A percentile compares a stretch with the other conserved stretches of the same genome.
phyloP scores from a whole-genome alignment of 768 basidiomycete genomes.

The Sarcodon aspratus region DNA sequence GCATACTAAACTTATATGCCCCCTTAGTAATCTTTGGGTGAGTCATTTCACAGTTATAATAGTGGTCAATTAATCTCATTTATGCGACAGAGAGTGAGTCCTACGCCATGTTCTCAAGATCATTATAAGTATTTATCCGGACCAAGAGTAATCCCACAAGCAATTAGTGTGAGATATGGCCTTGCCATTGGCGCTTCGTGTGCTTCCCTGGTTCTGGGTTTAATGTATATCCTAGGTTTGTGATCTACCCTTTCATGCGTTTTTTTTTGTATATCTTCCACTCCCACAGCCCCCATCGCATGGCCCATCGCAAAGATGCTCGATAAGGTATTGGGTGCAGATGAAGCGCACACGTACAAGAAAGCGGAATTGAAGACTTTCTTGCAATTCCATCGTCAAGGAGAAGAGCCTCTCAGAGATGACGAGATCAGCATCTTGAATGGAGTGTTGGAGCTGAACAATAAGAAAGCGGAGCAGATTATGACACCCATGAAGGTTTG shows the following conservation, averaged over 20 bases:
- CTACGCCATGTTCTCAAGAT: neutral
- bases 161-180: constrained; percentile 59
- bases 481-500: constrained; percentile 47
- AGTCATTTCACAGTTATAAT: neutral
- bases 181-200: constrained; percentile 42
- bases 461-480: constrained; percentile 46
- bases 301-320: constrained; percentile 60
- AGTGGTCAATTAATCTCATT: constrained; percentile 8
- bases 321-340: constrained; percentile 67
- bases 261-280: neutral
- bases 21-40: constrained; percentile 75
- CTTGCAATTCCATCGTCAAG: constrained; percentile 63
- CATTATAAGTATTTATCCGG: neutral
- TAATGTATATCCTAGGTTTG: constrained; percentile 41
- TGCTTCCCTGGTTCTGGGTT: constrained; percentile 34
- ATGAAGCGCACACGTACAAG: constrained; percentile 68
- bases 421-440: constrained; percentile 78
- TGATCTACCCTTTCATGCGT: constrained; percentile 1
- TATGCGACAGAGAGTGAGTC: constrained; percentile 25
- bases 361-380: constrained; percentile 61
- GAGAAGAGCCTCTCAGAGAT: constrained; percentile 68
- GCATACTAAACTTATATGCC: neutral
- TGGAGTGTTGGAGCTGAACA: constrained; percentile 68
- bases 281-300: constrained; percentile 34
- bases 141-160: constrained; percentile 54